phyloP scores from a whole-genome alignment of 352 stramenopile species.

The Pythium scleroteichum region DNA sequence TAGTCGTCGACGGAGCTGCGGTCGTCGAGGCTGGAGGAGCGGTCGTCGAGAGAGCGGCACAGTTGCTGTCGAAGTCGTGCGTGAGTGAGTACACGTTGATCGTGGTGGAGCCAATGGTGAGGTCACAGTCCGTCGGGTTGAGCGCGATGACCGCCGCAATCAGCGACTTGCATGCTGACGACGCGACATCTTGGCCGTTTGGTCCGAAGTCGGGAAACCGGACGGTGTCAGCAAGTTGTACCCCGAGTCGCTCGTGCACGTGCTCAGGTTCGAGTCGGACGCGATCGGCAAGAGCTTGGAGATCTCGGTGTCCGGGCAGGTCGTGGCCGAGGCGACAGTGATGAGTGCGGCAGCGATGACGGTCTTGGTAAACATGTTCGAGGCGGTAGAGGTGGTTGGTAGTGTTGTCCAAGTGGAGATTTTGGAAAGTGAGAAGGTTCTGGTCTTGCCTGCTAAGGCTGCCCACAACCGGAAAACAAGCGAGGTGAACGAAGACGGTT shows the following conservation, averaged over 20 bases:
- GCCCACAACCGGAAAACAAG: too few relatives aligned
- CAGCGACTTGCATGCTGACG: conserved; percentile 1
- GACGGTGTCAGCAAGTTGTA: conserved; percentile 23
- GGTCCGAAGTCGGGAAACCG: conserved; percentile 12
- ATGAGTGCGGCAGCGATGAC: not conserved
- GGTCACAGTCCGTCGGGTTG: conserved; percentile 20
- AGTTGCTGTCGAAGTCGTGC: conserved; percentile 2
- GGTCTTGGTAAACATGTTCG: conserved; percentile 20
- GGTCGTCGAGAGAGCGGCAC: conserved; percentile 3
- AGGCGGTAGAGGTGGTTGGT: not conserved
- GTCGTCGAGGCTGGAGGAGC: conserved; percentile 15
- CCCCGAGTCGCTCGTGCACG: conserved; percentile 18
- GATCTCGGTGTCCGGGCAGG: conserved; percentile 13
- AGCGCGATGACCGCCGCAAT: conserved; percentile 16
- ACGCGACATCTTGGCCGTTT: conserved; percentile 23
- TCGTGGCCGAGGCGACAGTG: conserved; percentile 8
- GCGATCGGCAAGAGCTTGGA: conserved; percentile 15
- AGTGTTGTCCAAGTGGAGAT: not conserved
- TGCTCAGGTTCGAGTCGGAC: conserved; percentile 2
- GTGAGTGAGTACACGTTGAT: conserved; percentile 21
- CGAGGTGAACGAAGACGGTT: too few relatives aligned
- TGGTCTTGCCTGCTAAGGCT: too few relatives aligned
- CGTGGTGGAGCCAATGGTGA: conserved; percentile 11
- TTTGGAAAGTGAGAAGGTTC: too few relatives aligned
- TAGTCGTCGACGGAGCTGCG: conserved; percentile 2